A percentile compares a stretch with the other conserved stretches of the same genome.
Conservation (phyloP, 2,329 filamentous ascomycete species). For the Apiospora malaysiana region DNA sequence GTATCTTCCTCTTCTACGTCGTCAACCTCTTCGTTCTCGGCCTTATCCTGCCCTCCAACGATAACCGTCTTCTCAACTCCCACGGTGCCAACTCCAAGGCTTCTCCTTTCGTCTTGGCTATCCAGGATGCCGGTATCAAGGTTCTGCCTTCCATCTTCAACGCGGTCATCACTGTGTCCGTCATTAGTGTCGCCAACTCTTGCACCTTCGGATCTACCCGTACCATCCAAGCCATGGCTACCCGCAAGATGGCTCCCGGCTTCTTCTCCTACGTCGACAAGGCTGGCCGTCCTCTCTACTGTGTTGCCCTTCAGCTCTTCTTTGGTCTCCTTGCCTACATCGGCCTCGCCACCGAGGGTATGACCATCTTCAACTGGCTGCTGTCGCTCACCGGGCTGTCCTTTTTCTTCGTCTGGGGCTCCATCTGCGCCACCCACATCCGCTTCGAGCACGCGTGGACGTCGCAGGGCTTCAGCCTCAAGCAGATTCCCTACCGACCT, state of each 20-base stretch:
- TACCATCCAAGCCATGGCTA: constrained; percentile 56
- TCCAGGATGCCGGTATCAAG: constrained; percentile 55
- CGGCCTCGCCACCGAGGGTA: constrained; percentile 49
- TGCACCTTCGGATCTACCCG: constrained; percentile 57
- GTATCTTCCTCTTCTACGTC: constrained; percentile 59
- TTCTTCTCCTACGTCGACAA: constrained; percentile 67
- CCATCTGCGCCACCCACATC: constrained; percentile 69
- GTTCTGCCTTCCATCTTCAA: constrained; percentile 60
- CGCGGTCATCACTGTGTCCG: constrained; percentile 56
- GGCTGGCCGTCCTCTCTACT: constrained; percentile 63
- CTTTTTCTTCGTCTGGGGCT: constrained; percentile 78
- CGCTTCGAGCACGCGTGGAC: constrained; percentile 69
- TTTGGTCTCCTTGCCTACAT: constrained; percentile 67
- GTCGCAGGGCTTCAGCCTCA: constrained; percentile 58
- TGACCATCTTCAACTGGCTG: constrained; percentile 66
- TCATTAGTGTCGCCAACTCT: constrained; percentile 59
- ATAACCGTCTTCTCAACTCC: constrained; percentile 46
- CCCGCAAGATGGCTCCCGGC: constrained; percentile 58
- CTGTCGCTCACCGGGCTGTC: constrained; percentile 75
- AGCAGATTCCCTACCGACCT: constrained; percentile 55
- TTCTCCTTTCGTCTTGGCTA: constrained; percentile 59
- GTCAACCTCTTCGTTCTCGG: constrained; percentile 57
- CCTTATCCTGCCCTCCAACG: constrained; percentile 52
- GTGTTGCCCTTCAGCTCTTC: constrained; percentile 57
- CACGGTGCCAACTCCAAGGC: constrained; percentile 49